Evolutionary conservation across 2,329 filamentous ascomycete species (phyloP), one percentile per base, ranked within the genome.

Genomic region (Neonectria neomacrospora): DNA sequence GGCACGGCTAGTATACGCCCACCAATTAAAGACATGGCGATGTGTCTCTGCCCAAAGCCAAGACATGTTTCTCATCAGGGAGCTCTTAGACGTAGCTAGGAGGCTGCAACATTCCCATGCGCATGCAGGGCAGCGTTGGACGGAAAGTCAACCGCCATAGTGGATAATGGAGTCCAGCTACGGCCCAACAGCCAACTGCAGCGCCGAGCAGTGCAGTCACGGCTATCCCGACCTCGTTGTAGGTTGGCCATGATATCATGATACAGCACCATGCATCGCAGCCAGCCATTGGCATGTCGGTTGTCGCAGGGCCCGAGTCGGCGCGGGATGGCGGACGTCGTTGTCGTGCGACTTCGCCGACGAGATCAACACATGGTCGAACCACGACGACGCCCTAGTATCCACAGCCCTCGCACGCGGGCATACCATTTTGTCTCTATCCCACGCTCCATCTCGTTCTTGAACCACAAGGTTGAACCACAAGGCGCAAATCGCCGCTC

Each of bases 201-300:
- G 37, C 37, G 34, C 14, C 34, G 14, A 41, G 37, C 37, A 9
- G 8, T 41, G 52, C 57, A 64, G 39, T 50, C 51, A 51, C 51
- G 45, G 45, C 37, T 37, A 39, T 45, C 56, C 23, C 22, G 32
- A 39, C 52, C 50, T 58, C 28, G 26, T 54, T 12, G 41, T 52
- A 58, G 12, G 47, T 37, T 39, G 61, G 54, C 60, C 66, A 75
- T 77, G 75, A 77, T 76, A 77, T 77, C 75, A 77, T 76, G 62
- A 51, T 64, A 75, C 74, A 74, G 66, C 34, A 68, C 42, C 41
- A 50, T 55, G 63, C 68, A 60, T 70, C 65, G 48, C 55, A 60
- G 54, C 55, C 64, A 59, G 63, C 66, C 62, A 64, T 51, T 66
- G 47, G 54, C 47, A 66, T 61, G 62, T 57, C 63, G 57, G 57